A percentile compares a stretch with the other conserved stretches of the same genome.
Evolutionary conservation across 805 yeast genomes (phyloP).

Genomic region (Teunomyces panamensis): DNA sequence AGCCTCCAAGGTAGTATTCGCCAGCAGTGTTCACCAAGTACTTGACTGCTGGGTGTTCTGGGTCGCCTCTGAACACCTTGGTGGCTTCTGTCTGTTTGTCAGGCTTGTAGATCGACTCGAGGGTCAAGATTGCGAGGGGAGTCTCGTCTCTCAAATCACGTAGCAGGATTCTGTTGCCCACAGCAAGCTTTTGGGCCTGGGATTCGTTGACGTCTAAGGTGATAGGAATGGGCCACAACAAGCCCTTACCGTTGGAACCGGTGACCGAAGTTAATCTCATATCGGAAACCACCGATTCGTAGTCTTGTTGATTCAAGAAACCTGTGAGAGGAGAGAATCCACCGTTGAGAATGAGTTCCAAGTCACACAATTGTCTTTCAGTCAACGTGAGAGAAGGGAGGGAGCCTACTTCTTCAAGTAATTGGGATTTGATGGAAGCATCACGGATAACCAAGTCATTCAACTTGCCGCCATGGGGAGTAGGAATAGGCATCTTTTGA

Average conservation of each 20-base stretch:
- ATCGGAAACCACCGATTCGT: slow-evolving; percentile 62
- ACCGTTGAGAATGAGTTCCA: slow-evolving; percentile 88
- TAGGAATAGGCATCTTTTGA: slow-evolving; percentile 50
- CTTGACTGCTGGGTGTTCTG: slow-evolving; percentile 90
- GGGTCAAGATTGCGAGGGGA: slow-evolving; percentile 76
- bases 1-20: slow-evolving; percentile 86
- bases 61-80: slow-evolving; percentile 91
- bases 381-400: slow-evolving; percentile 56
- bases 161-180: slow-evolving; percentile 66
- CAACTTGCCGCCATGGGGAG: slow-evolving; percentile 90
- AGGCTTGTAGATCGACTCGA: slow-evolving; percentile 77
- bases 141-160: slow-evolving; percentile 79
- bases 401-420: slow-evolving; percentile 56
- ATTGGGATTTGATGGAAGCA: slow-evolving; percentile 50
- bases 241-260: slow-evolving; percentile 47
- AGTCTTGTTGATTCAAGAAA: slow-evolving; percentile 64
- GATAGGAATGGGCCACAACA: slow-evolving; percentile 90
- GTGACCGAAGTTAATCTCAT: slow-evolving; percentile 59
- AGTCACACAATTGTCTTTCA: slow-evolving; percentile 88
- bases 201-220: slow-evolving; percentile 69
- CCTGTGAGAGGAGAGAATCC: slow-evolving; percentile 86
- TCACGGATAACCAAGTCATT: slow-evolving; percentile 87
- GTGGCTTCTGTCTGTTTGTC: slow-evolving; percentile 77
- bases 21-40: slow-evolving; percentile 73
- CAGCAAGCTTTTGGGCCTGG: slow-evolving; percentile 43